These are phyloP conservation scores for Daucus carota DNA, from an alignment of 129 eudicot genomes.

Conservation along the genomic window DNA sequence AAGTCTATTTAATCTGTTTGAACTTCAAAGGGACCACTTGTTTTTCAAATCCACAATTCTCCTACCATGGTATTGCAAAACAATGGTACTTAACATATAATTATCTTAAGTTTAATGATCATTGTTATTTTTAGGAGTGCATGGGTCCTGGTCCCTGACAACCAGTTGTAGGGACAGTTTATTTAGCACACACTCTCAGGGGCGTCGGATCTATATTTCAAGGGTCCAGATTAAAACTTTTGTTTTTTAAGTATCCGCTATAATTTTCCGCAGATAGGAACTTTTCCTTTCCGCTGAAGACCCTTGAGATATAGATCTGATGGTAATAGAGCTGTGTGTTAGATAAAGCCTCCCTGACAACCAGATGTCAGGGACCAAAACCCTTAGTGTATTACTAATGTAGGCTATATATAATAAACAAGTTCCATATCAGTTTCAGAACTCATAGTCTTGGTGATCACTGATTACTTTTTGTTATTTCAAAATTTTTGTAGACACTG, in stretches of 20 bases:
- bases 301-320: too few relatives aligned
- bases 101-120: background rate
- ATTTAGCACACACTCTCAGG: too few relatives aligned
- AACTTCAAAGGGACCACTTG: background rate
- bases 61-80: constrained; percentile 3
- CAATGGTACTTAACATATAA: background rate
- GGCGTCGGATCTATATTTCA: too few relatives aligned
- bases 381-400: background rate
- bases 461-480: background rate
- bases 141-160: too few relatives aligned
- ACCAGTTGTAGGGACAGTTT: too few relatives aligned
- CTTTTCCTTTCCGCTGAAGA: too few relatives aligned
- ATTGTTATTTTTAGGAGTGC: background rate
- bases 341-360: too few relatives aligned
- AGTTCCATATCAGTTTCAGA: background rate
- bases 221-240: too few relatives aligned
- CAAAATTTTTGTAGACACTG: background rate
- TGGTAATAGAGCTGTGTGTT: too few relatives aligned
- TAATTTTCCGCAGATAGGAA: too few relatives aligned
- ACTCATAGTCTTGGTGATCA: background rate
- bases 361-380: too few relatives aligned
- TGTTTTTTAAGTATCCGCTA: too few relatives aligned
- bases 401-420: background rate
- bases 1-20: background rate
- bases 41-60: background rate